Base-by-base conservation (phyloP, 805 yeast species). In the Wickerhamomyces strasburgensis region DNA sequence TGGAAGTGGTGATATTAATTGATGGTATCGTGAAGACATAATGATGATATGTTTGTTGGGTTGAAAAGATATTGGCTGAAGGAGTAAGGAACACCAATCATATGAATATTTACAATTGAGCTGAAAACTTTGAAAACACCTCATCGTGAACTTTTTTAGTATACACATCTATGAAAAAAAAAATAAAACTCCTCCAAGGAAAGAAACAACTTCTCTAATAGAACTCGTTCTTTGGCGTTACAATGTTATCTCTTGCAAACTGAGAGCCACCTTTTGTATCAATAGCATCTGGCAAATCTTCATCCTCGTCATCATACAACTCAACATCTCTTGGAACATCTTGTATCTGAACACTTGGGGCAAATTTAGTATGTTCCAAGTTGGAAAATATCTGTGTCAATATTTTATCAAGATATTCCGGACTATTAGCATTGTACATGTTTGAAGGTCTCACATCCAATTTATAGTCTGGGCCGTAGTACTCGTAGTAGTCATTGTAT, bases 301-400 rank as follows among this genome's bases (percentile, higher is more conserved):
- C 96, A 18, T 84, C 90, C 37, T 76, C 93, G 51, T 85, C 95
- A 16, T 87, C 94, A 40, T 72, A 68, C 49, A 88, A 95, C 51
- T 85, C 95, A n/a, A 77, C 70, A 61, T 90, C 97, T 27, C 78
- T 72, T 6, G 98, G 98, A 19, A 86, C 93, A 35, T 82, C 74
- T 48, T 85, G 82, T 79, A 87, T 75, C 62, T 90, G 98, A 24
- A 90, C 97, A 37, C 95, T 84, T n/a, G 98, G 98, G 0, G 97
- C 95, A 61, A 82, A 87, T 61, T 84, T 81, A n/a, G 97, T 87
- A 51, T 84, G 77, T 52, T 87, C 94, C 54, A 90, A 67, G 63
- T 85, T 88, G 41, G 75, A 67, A 37, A 83, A 71, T 37, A 90
- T 84, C 51, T 82, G 84, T 10, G 84, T 72, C 54, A 87, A 65